These are phyloP conservation scores for Drosera spatulata DNA, from an alignment of 179 eudicot genomes.

Conservation along the genomic window DNA sequence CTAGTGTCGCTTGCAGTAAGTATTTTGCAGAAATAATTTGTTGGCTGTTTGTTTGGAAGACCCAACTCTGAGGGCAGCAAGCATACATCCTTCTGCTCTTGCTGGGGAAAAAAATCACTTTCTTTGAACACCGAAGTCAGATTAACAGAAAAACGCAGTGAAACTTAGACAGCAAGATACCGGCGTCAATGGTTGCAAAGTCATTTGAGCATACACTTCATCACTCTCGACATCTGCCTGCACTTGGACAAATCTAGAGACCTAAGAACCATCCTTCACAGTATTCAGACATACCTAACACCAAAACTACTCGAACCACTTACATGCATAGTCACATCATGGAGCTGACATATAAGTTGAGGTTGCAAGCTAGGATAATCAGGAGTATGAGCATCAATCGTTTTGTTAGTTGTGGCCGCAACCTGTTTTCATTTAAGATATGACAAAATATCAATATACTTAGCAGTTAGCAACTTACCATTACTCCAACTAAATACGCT, in stretches of 20 bases:
- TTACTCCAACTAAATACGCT: too few species aligned
- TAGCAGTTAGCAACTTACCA: too few species aligned
- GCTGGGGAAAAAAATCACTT: constrained; percentile 20
- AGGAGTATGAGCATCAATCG: constrained; percentile 83
- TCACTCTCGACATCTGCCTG: constrained; percentile 96
- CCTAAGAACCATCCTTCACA: background rate
- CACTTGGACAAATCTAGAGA: constrained; percentile 6
- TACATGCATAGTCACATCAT: constrained; percentile 98
- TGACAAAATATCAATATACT: too few species aligned
- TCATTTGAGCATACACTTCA: constrained; percentile 96
- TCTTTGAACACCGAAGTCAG: too few species aligned
- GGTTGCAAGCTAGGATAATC: constrained; percentile 88
- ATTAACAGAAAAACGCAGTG: too few species aligned
- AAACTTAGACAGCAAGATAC: constrained; percentile 14
- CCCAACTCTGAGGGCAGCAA: constrained; percentile 78
- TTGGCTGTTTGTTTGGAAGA: constrained; percentile 79
- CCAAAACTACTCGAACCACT: constrained; percentile 9
- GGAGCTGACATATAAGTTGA: constrained; percentile 92
- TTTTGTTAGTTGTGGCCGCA: constrained; percentile 86
- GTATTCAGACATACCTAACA: too few species aligned
- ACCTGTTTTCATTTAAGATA: constrained; percentile 33
- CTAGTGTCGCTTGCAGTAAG: constrained; percentile 93
- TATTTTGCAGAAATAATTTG: constrained; percentile 89
- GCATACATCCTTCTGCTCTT: constrained; percentile 86
- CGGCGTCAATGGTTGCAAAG: constrained; percentile 87